These are phyloP conservation scores for Tolypocladium amazonense DNA, from an alignment of 2,329 filamentous ascomycete species.

Conservation along the genomic window DNA sequence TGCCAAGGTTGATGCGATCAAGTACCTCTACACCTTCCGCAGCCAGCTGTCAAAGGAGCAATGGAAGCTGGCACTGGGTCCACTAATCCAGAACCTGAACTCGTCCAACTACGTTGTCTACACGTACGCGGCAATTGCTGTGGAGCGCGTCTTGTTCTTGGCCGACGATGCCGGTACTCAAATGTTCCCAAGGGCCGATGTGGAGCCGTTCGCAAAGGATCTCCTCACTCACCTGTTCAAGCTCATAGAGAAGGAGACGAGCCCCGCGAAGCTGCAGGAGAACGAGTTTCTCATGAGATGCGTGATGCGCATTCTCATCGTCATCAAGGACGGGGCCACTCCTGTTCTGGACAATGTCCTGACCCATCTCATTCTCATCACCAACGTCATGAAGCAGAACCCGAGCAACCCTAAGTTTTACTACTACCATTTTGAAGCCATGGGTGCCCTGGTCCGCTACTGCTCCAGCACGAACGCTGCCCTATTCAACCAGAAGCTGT, in stretches of 20 bases:
- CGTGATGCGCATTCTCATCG: constrained; percentile 93
- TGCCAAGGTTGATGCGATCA: constrained; percentile 94
- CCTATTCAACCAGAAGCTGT: constrained; percentile 70
- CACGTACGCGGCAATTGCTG: constrained; percentile 90
- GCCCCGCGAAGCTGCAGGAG: constrained; percentile 89
- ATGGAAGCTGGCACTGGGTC: constrained; percentile 81
- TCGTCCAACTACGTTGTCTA: constrained; percentile 94
- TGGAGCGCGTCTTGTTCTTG: constrained; percentile 86
- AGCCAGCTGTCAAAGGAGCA: constrained; percentile 87
- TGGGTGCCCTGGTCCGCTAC: constrained; percentile 75
- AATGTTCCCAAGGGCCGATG: constrained; percentile 69
- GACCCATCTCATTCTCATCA: constrained; percentile 77
- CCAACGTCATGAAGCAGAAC: constrained; percentile 83
- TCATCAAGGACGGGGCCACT: constrained; percentile 73
- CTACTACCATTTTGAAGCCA: constrained; percentile 94
- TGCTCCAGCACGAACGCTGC: constrained; percentile 54
- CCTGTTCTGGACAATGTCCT: constrained; percentile 70
- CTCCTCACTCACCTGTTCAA: constrained; percentile 84
- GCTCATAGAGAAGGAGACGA: constrained; percentile 74
- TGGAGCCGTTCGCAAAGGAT: constrained; percentile 74
- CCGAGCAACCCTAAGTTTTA: constrained; percentile 97
- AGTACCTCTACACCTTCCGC: constrained; percentile 94
- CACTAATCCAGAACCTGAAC: constrained; percentile 82
- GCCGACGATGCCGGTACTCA: constrained; percentile 64
- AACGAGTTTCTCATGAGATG: constrained; percentile 99